These are phyloP conservation scores for Inonotus obliquus DNA, from an alignment of 1,284 basidiomycete genomes.

Conservation along the genomic window DNA sequence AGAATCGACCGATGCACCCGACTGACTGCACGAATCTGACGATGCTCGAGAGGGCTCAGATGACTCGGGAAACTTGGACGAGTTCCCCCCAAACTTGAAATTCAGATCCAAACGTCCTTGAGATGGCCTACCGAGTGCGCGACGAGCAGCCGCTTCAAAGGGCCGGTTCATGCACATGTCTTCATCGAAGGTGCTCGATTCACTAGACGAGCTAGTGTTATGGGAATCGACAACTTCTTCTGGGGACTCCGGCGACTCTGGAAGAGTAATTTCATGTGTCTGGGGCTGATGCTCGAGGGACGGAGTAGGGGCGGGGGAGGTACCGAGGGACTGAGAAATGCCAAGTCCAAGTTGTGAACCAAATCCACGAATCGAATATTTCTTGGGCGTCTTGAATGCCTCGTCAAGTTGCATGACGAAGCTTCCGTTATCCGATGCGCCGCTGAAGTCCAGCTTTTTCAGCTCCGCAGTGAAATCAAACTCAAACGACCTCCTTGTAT, in stretches of 20 bases:
- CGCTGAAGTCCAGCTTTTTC: conserved; percentile 58
- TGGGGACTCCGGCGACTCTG: conserved; percentile 14
- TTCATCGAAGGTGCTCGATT: not conserved
- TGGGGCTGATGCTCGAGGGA: conserved; percentile 21
- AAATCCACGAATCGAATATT: conserved; percentile 52
- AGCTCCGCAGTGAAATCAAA: conserved; percentile 87
- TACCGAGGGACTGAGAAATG: conserved; percentile 32
- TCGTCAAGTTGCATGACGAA: conserved; percentile 81
- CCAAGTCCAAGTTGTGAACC: conserved; percentile 24
- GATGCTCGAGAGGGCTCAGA: conserved; percentile 8
- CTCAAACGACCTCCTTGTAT: conserved; percentile 78
- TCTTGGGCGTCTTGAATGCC: conserved; percentile 71
- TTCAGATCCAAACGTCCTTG: conserved; percentile 60
- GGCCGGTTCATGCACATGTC: conserved; percentile 12
- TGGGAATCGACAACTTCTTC: conserved; percentile 17
- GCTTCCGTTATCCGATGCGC: conserved; percentile 54
- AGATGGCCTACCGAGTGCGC: conserved; percentile 45
- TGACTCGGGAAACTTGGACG: conserved; percentile 21
- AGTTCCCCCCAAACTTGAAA: conserved; percentile 67
- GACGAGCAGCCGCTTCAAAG: conserved; percentile 17
- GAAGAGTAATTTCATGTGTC: conserved; percentile 24
- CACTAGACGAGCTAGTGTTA: conserved; percentile 32
- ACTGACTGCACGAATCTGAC: not conserved
- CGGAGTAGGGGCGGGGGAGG: conserved; percentile 40
- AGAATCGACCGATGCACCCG: conserved; percentile 20